Percentiles rank a stretch among this genome's conserved stretches.
Conservation (phyloP, 257 asterid species). For the Euphrasia confusa region DNA sequence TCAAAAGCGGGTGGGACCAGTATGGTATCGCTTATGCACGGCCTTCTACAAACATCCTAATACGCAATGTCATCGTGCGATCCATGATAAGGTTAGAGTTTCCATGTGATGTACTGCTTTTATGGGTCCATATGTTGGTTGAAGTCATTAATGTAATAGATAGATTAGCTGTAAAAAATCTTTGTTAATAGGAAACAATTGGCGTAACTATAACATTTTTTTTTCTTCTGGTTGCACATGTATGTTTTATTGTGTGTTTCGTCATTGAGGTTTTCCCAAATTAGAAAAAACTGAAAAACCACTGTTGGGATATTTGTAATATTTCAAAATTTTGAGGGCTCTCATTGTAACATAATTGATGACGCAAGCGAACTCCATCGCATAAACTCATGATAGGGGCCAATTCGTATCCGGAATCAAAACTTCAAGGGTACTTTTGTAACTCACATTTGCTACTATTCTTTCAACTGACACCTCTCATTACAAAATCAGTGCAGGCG, state of each 20-base stretch:
- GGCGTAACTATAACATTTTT: not conserved
- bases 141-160: not conserved
- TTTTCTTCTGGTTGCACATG: not conserved
- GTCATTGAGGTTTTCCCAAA: not conserved
- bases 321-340: too few relatives aligned
- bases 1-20: constrained; percentile 98
- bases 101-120: constrained; percentile 5
- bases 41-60: constrained; percentile 75
- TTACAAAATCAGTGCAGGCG: constrained; percentile 69
- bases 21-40: constrained; percentile 89
- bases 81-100: constrained; percentile 72
- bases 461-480: constrained; percentile 25
- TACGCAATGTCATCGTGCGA: constrained; percentile 70
- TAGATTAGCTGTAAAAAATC: not conserved
- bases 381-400: not conserved
- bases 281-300: not conserved
- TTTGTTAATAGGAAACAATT: not conserved
- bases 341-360: not conserved
- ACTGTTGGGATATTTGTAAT: not conserved
- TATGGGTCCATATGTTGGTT: constrained; percentile 4
- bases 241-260: not conserved
- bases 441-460: not conserved
- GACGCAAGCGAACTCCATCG: not conserved
- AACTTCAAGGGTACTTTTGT: not conserved
- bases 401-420: not conserved